Evolutionary conservation across 1,284 basidiomycete genomes (phyloP), one percentile per base, ranked within the genome.

Genomic region (Bjerkandera adusta): DNA sequence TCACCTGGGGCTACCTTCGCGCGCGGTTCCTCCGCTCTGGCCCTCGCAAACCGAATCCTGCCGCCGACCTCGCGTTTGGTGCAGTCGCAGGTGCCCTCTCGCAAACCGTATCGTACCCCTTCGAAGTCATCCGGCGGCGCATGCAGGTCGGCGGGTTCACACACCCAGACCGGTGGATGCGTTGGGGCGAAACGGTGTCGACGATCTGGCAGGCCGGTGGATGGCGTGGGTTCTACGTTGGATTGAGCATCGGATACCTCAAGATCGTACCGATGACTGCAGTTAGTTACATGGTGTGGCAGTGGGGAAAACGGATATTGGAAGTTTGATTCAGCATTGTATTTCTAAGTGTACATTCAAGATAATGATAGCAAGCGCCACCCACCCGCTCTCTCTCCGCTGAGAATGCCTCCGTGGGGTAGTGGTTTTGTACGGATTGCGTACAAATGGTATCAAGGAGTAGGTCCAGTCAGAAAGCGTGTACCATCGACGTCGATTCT

Each of bases 231-330:
- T 99, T 98, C 66, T 99, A 90, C 62, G 85, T 97, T 13, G 97
- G 97, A 0, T 69, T 99, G 54, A 84, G 84, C 48, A 92, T 99
- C 55, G 97, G 97, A 0, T 97, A 93, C 68, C 61, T 98, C 48
- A 98, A 99, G 73, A 86, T 97, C n/a, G 79, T 98, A 43, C 96
- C 96, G 11, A 97, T 98, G 94, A 97, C 90, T 11, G 87, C 88
- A 46, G 82, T 90, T 45, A 87, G 83, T 63, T 92, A 81, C 59
- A 72, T 83, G 25, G 82, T 82, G 21, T 91, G 89, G 89, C 84
- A 89, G 64, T 74, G 77, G 50, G 76, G 79, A 58, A 89, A 88
- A 67, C 68, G 77, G 39, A 43, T 82, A 30, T 64, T 90, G 43
- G 75, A 72, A 49, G 70, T 83, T 3, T 65, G 21, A 38, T n/a